Conservation (phyloP, 768 basidiomycete species). For the Cubamyces sp. region DNA sequence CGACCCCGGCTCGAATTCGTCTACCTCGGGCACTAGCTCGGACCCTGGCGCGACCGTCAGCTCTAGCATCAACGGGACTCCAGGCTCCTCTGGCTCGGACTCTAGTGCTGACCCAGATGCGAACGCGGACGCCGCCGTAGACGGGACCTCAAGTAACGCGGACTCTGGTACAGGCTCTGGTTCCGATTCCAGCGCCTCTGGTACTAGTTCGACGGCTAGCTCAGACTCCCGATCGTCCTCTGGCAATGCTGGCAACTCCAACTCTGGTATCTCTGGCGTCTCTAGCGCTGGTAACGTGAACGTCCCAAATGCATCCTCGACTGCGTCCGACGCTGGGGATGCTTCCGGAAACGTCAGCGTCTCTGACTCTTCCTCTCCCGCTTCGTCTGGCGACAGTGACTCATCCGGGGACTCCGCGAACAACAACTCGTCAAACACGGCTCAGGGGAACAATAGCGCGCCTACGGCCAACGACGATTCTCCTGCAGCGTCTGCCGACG, state of each 20-base stretch:
- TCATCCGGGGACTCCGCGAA: background rate
- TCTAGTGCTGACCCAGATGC: background rate
- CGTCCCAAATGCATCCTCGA: background rate
- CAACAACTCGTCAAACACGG: background rate
- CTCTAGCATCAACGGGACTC: background rate
- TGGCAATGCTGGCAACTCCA: background rate
- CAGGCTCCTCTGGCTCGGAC: background rate
- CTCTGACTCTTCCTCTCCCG: background rate
- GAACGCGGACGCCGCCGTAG: background rate
- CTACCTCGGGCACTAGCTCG: background rate
- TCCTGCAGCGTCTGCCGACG: background rate
- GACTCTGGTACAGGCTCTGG: background rate
- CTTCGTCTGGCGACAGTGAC: background rate
- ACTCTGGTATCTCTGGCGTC: constrained; percentile 2
- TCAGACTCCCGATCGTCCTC: background rate
- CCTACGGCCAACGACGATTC: background rate
- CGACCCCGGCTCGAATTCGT: background rate
- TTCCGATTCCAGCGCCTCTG: background rate
- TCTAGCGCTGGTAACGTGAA: background rate
- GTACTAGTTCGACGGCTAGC: background rate
- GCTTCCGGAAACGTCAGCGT: background rate
- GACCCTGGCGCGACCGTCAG: background rate
- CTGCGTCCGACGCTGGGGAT: background rate
- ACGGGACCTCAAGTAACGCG: background rate
- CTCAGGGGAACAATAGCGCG: background rate